Evolutionary conservation across 495 filamentous ascomycete genomes (phyloP), one percentile per base, ranked within the genome.

Genomic region (Aspergillus sclerotioniger): DNA sequence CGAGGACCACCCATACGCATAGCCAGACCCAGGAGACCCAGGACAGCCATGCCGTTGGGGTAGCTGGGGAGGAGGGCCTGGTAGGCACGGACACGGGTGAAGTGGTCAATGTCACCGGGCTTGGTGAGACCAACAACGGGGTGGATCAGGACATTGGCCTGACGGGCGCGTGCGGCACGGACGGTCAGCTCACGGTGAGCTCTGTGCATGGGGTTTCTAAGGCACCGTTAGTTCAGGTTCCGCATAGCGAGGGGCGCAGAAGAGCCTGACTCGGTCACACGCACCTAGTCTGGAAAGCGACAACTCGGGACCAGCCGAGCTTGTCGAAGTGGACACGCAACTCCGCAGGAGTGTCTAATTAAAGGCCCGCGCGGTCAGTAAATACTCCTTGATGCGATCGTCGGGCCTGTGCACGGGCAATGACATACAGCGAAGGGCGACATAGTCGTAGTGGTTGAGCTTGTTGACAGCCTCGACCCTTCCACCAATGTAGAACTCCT

Each of bases 1-100:
- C 94, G 90, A 51, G 94, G 94, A 64, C 94, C 94, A 65, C 92
- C 94, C 94, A 98, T 98, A 69, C 94, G 90, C 94, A 98, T 98
- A 60, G 94, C 94, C 51, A 98, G 81, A 45, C 92, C 92, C 4
- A 98, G 83, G 37, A 98, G 90, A 78, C 92, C 94, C 61, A 98
- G 88, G 43, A 96, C 92, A 57, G 94, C 94, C 94, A 98, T 98
- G 63, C 94, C 94, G 73, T 98, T 98, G 69, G 94, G 94, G 79
- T 98, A 98, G 67, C 95, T 87, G 58, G 94, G 94, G 33, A 98
- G 87, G 32, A 98, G 87, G 12, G 92, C 92, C 81, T 97, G 87
- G 83, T 98, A 98, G 62, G 96, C 94, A 62, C 94, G 91, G 63
- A 98, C 94, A 69, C 94, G 90, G 63, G 94, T 98, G 82, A 98